Evolutionary conservation across 805 yeast genomes (phyloP), one percentile per base, ranked within the genome.

Genomic region (Kazachstania viticola): DNA sequence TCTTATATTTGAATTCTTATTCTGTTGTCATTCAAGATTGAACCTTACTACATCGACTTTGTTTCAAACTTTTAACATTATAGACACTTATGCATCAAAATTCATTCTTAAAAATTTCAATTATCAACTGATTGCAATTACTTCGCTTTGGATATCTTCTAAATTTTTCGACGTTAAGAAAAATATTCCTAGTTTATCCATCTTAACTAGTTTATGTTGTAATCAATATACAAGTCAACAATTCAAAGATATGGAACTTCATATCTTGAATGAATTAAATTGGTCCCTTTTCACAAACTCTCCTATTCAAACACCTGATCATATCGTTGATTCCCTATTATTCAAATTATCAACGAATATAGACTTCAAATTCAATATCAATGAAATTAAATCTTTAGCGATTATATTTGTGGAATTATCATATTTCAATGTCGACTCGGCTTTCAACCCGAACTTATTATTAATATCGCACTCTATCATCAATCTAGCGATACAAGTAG

Each of bases 111-210:
- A 79, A 52, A 73, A 79, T 41, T 81, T 79, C 38, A 94, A 84
- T 51, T 77, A 79, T 49, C 96, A 85, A 58, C 64, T 87, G 32
- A 73, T 87, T 18, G 94, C 93, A 17, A 73, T 93, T 42, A 77
- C 93, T 2, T 76, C 94, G 17, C 58, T 87, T 31, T 88, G 96
- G 96, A 71, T 88, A 13, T 85, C 94, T 3, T 70, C 93, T 23
- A 87, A 87, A 52, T 67, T 71, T 37, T 67, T 70, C 42, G 87
- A 84, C 40, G 70, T 73, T 38, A 72, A 85, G 55, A 69, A 69
- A 41, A 73, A 73, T 47, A 69, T 75, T 25, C 77, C 79, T 7
- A 58, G 67, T 15, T 54, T 74, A 34, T 61, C 62, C 31, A 69
- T 67, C 40, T 57, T 75, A 31, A 61, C 70, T 45, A 69, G 67